Evolutionary conservation across 768 basidiomycete genomes (phyloP), one percentile per base, ranked within the genome.

Genomic region (Mycena sanguinolenta): DNA sequence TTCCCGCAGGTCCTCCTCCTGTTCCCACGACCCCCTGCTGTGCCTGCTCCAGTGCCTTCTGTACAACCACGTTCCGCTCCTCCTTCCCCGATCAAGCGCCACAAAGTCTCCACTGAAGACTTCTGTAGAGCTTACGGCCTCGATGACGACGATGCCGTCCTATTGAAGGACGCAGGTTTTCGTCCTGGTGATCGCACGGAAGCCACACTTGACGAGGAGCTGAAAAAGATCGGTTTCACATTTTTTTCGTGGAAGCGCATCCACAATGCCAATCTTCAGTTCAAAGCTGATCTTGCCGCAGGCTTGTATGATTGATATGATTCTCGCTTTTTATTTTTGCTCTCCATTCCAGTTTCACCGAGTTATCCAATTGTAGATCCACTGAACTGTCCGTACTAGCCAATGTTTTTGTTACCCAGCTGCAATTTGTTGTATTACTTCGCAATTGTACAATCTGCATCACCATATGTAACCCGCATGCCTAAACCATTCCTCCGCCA

Each of bases 391-490:
- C 23, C 46, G n/a, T 6, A n/a, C 23, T n/a, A 6, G 3, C 46
- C 2, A 2, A 8, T n/a, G 6, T 46, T 23, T 23, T 4, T n/a
- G 14, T 4, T n/a, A n/a, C n/a, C n/a, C n/a, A n/a, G 21, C 23
- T 46, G n/a, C 16, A 46, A 27, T 25, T 27, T 7, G n/a, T 53
- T 53, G 28, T n/a, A 23, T 17, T 16, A 23, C 36, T 28, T 2
- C 28, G 23, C 16, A 46, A 8, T 10, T 3, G 14, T 34, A 34
- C 21, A 52, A 9, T 27, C n/a, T n/a, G n/a, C n/a, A n/a, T 42
- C 14, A 59, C 60, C 65, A 60, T n/a, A 77, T 75, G 50, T 75
- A 78, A 6, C 76, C 75, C 17, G 77, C 70, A 63, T 78, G 77
- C 4, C 53, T 2, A 53, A 78, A 75, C 77, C 77, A 78, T 9